Evolutionary conservation across 2,329 filamentous ascomycete genomes (phyloP).

Genomic region (Hymenoscyphus infarciens): DNA sequence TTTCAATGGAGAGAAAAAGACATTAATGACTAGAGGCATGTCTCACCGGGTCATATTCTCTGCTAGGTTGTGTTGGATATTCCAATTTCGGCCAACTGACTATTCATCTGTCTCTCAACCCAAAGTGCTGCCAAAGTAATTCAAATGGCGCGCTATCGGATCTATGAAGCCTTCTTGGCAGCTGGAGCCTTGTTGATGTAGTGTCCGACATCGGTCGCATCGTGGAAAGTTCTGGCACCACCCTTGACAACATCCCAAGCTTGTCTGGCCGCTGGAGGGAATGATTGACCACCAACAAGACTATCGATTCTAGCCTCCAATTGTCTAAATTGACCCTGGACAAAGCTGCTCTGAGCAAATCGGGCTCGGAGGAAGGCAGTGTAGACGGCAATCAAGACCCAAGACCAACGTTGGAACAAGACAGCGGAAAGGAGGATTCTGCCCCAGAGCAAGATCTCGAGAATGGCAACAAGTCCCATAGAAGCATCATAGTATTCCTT

Average conservation of each 20-base stretch:
- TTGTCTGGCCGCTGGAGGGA: constrained; percentile 73
- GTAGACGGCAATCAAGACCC: constrained; percentile 83
- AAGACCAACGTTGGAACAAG: constrained; percentile 85
- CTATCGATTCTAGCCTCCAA: constrained; percentile 75
- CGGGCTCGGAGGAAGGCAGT: constrained; percentile 88
- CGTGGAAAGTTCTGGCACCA: constrained; percentile 67
- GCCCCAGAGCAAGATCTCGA: constrained; percentile 85
- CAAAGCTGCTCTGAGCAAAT: constrained; percentile 85
- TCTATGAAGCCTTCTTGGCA: constrained; percentile 54
- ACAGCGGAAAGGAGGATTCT: constrained; percentile 78
- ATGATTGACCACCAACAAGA: constrained; percentile 79
- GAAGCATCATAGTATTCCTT: constrained; percentile 97
- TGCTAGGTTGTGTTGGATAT: not conserved
- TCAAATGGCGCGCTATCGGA: not conserved
- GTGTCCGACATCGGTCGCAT: constrained; percentile 72
- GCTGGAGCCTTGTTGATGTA: constrained; percentile 59
- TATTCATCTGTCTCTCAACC: constrained; percentile 2
- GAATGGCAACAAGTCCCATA: constrained; percentile 86
- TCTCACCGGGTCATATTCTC: not conserved
- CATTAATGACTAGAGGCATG: not conserved
- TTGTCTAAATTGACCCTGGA: constrained; percentile 76
- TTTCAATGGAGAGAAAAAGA: not conserved
- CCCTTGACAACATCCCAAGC: constrained; percentile 79
- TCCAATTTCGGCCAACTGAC: constrained; percentile 1
- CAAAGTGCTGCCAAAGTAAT: not conserved